A percentile compares a stretch with the other conserved stretches of the same genome.
These are phyloP conservation scores for Marvania coccoides DNA, from an alignment of 139 green algal genomes.

Conservation along the genomic window DNA sequence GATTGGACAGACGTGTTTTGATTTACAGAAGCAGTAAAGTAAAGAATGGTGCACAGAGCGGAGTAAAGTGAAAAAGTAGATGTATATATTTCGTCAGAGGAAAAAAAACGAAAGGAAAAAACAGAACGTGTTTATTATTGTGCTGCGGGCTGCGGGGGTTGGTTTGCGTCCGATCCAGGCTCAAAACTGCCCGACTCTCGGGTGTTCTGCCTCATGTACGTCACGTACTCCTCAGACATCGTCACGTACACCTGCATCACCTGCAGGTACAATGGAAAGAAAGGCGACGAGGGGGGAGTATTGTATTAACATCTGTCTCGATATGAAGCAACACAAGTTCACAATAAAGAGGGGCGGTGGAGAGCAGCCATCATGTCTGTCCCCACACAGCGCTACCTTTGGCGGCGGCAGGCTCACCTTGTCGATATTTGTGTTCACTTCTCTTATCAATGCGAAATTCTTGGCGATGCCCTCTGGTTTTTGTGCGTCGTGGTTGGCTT, in stretches of 20 bases:
- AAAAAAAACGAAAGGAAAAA: not conserved
- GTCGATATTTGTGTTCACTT: slow-evolving; percentile 10
- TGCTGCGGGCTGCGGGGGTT: not conserved
- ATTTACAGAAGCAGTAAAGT: not conserved
- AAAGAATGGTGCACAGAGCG: not conserved
- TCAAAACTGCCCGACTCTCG: not conserved
- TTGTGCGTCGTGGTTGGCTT: slow-evolving; percentile 48
- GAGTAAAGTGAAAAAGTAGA: not conserved
- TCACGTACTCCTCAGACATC: slow-evolving; percentile 5
- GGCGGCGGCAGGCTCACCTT: not conserved
- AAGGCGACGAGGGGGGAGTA: not conserved
- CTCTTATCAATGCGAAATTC: slow-evolving; percentile 32
- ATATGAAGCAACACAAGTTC: no score
- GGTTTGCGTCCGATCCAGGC: not conserved
- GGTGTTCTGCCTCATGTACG: not conserved
- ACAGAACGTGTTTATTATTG: not conserved
- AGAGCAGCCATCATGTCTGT: no score
- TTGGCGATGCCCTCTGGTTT: slow-evolving; percentile 32
- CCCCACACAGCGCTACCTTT: no score
- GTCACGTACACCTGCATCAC: not conserved
- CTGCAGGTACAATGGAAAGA: not conserved
- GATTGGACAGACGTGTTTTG: not conserved
- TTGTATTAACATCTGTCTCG: no score
- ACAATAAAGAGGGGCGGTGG: no score
- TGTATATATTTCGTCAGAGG: not conserved